Base-by-base conservation (phyloP, 2,329 filamentous ascomycete species). In the Cytospora paraplurivora region DNA sequence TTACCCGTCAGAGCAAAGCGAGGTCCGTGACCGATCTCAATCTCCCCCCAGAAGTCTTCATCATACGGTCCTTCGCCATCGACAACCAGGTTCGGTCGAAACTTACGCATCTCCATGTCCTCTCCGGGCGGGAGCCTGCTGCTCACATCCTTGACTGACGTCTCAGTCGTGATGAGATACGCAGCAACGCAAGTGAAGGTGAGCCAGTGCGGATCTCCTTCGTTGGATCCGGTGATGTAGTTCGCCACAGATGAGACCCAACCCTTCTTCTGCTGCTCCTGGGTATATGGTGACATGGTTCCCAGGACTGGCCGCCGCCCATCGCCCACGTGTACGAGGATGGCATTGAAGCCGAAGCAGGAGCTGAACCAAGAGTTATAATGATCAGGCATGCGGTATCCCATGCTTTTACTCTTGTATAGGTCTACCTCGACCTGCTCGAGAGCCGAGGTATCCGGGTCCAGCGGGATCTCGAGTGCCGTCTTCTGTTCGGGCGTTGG, bases 101-200 rank as follows among this genome's bases (percentile, higher is more conserved):
- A 90, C 69, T 89, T 89, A 47, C 82, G 82, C 72, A 90, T 85
- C 59, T 88, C 86, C 76, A 90, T 82, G 1, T 68, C 68, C 21
- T 76, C 71, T 35, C 81, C 74, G 13, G 76, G 76, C 0, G 81
- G 76, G 7, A 92, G 74, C 4, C 87, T 81, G 7, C 73, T 72
- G 38, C 84, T 85, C 54, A 96, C 84, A 68, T 91, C 82, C 21
- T 80, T 76, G n/a, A 93, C 81, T 1, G 90, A 95, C 2, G 85
- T 82, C 65, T 87, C 81, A 0, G 88, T 91, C 6, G 88, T 82
- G 32, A 97, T 75, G 15, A 97, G 82, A 72, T 90, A 90, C 0
- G 91, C 89, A 1, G 91, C 90, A 67, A 85, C 85, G 74, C 95
- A 91, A 47, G 87, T 85, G 75, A 94, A 95, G 2, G 84, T 85